phyloP scores from a whole-genome alignment of 805 yeast species.

The Sungouiella thailandica region DNA sequence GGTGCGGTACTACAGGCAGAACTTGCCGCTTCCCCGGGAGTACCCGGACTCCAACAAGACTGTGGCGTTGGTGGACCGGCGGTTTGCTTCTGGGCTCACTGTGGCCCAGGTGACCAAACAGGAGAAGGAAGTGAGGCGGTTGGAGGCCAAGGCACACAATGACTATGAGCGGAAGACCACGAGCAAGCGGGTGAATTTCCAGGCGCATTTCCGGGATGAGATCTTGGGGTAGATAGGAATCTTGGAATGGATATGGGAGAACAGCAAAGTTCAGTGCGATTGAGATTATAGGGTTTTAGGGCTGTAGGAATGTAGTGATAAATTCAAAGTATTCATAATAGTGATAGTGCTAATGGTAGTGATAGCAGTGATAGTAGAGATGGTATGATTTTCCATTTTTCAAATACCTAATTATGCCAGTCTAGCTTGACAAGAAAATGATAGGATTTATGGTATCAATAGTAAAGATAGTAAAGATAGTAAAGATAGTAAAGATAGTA shows the following conservation, averaged over 20 bases:
- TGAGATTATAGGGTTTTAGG: too few species aligned
- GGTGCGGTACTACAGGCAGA: slow-evolving; percentile 68
- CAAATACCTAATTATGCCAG: too few species aligned
- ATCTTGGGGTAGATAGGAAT: slow-evolving; percentile 45
- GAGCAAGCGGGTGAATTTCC: slow-evolving; percentile 25
- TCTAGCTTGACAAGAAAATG: too few species aligned
- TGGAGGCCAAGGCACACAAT: slow-evolving; percentile 21
- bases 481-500: too few species aligned
- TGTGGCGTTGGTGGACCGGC: slow-evolving; percentile 69
- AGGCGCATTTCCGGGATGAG: slow-evolving; percentile 61
- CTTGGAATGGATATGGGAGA: background rate
- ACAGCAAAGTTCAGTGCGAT: too few species aligned
- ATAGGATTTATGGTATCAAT: too few species aligned
- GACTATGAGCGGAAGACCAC: slow-evolving; percentile 22
- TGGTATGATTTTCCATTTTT: too few species aligned
- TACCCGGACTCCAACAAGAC: slow-evolving; percentile 66
- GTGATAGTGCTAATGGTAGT: too few species aligned
- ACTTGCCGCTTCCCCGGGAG: slow-evolving; percentile 23
- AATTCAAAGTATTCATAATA: too few species aligned
- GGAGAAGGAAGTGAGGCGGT: slow-evolving; percentile 24
- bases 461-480: too few species aligned
- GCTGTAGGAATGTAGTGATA: too few species aligned
- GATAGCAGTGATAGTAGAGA: too few species aligned
- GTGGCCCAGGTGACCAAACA: slow-evolving; percentile 25
- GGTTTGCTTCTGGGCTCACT: slow-evolving; percentile 36